Conservation (phyloP, 345 rosid genomes). For the Anastatica hierochuntica region DNA sequence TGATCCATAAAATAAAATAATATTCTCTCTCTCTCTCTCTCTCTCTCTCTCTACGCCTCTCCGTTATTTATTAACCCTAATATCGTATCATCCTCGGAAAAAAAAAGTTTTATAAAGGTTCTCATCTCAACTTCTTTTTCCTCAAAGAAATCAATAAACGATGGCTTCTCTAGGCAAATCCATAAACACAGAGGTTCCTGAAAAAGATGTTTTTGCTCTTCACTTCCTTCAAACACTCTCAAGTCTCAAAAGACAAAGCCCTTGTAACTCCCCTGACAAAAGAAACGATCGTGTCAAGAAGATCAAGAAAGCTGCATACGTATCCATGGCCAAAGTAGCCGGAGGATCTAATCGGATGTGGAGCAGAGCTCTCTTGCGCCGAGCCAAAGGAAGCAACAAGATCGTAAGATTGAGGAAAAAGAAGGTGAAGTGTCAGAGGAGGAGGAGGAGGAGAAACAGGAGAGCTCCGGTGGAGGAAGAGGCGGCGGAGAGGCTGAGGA, state of each 20-base stretch:
- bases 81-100: slow-evolving; percentile 1
- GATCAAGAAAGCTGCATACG: slow-evolving; percentile 29
- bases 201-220: slow-evolving; percentile 17
- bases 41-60: slow-evolving; percentile 4
- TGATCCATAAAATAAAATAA: no score
- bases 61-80: slow-evolving; percentile 24
- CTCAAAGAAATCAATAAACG: slow-evolving; percentile 17
- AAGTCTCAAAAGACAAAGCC: slow-evolving; percentile 17
- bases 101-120: slow-evolving; percentile 14
- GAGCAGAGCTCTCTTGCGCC: slow-evolving; percentile 25
- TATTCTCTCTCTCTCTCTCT: neutral
- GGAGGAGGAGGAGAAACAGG: neutral
- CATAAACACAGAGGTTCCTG: slow-evolving; percentile 20
- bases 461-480: slow-evolving; percentile 8
- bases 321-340: slow-evolving; percentile 27
- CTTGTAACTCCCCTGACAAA: neutral
- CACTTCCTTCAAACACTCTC: slow-evolving; percentile 26
- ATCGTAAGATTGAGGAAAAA: neutral
- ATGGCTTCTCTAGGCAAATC: slow-evolving; percentile 19
- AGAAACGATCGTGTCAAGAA: slow-evolving; percentile 9
- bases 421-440: slow-evolving; percentile 14
- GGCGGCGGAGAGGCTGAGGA: slow-evolving; percentile 13
- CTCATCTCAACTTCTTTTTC: neutral
- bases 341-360: slow-evolving; percentile 16
- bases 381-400: slow-evolving; percentile 2